A percentile compares a stretch with the other conserved stretches of the same genome.
Conservation (phyloP, 2,329 filamentous ascomycete species). For the Rhynchosporium agropyri region DNA sequence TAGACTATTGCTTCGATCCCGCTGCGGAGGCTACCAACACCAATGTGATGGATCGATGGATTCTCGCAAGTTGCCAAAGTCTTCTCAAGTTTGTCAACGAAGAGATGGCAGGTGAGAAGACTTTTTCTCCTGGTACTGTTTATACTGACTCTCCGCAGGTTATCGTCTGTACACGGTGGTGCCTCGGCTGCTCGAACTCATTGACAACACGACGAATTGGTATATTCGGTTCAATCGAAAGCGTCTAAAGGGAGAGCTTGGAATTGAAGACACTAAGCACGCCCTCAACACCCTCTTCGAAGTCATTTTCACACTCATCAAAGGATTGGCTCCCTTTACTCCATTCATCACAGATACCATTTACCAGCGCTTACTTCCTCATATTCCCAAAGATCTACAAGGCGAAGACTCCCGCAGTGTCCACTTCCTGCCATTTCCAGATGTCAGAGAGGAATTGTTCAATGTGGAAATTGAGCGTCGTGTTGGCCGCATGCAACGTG, state of each 20-base stretch:
- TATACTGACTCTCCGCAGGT: slow-evolving; percentile 44
- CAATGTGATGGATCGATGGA: slow-evolving; percentile 97
- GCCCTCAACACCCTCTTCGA: slow-evolving; percentile 94
- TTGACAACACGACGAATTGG: slow-evolving; percentile 98
- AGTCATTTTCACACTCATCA: slow-evolving; percentile 84
- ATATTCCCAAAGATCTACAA: slow-evolving; percentile 73
- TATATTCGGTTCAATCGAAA: slow-evolving; percentile 95
- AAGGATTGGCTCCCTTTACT: slow-evolving; percentile 89
- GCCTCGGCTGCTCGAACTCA: slow-evolving; percentile 77
- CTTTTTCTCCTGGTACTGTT: neutral
- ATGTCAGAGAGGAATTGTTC: slow-evolving; percentile 85
- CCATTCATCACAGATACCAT: slow-evolving; percentile 96
- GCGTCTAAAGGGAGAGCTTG: slow-evolving; percentile 86
- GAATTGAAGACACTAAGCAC: slow-evolving; percentile 81
- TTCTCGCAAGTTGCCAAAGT: slow-evolving; percentile 88
- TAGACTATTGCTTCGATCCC: slow-evolving; percentile 80
- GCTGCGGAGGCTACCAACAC: slow-evolving; percentile 73
- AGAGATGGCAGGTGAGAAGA: slow-evolving; percentile 77
- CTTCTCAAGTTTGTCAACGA: slow-evolving; percentile 88
- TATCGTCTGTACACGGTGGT: slow-evolving; percentile 91
- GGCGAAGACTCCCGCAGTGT: slow-evolving; percentile 80
- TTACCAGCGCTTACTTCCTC: slow-evolving; percentile 78
- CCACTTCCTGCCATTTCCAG: slow-evolving; percentile 89
- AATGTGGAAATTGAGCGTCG: slow-evolving; percentile 83
- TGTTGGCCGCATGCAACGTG: slow-evolving; percentile 89